Evolutionary conservation across 805 yeast genomes (phyloP).

Genomic region (Saturnispora gosingensis): DNA sequence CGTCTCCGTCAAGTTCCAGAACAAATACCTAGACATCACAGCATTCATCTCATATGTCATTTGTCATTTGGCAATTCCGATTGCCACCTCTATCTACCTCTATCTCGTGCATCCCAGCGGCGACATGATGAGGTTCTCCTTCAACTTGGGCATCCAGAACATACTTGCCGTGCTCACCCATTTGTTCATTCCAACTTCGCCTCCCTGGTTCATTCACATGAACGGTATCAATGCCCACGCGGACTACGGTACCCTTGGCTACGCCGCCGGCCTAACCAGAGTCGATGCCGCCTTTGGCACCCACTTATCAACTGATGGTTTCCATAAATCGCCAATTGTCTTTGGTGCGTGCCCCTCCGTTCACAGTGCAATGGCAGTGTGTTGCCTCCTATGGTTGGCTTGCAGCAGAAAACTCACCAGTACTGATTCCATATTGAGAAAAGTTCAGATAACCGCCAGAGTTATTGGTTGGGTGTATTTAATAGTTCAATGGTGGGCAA

Average conservation of each 20-base stretch:
- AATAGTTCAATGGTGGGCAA: slow-evolving; percentile 62
- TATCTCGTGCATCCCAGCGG: slow-evolving; percentile 65
- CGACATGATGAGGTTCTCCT: slow-evolving; percentile 41
- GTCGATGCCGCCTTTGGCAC: slow-evolving; percentile 58
- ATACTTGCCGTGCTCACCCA: slow-evolving; percentile 53
- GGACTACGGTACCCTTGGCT: slow-evolving; percentile 54
- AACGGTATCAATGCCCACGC: slow-evolving; percentile 49
- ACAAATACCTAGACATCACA: slow-evolving; percentile 39
- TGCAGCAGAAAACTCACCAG: neutral
- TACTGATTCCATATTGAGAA: neutral
- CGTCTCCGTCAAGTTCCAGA: slow-evolving; percentile 29
- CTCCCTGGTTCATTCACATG: slow-evolving; percentile 63
- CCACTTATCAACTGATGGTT: slow-evolving; percentile 49
- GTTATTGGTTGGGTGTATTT: slow-evolving; percentile 36
- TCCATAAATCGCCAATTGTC: slow-evolving; percentile 59
- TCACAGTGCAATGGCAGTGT: slow-evolving; percentile 58
- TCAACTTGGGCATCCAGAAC: slow-evolving; percentile 53
- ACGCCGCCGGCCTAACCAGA: slow-evolving; percentile 61
- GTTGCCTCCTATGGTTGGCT: slow-evolving; percentile 12
- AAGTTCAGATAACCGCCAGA: slow-evolving; percentile 14
- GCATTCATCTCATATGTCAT: slow-evolving; percentile 60
- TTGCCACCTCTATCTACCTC: slow-evolving; percentile 51
- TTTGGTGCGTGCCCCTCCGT: slow-evolving; percentile 72
- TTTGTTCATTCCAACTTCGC: slow-evolving; percentile 56
- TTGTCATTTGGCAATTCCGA: slow-evolving; percentile 51